These are phyloP conservation scores for Volvox reticuliferus DNA, from an alignment of 139 green algal genomes.

Conservation along the genomic window DNA sequence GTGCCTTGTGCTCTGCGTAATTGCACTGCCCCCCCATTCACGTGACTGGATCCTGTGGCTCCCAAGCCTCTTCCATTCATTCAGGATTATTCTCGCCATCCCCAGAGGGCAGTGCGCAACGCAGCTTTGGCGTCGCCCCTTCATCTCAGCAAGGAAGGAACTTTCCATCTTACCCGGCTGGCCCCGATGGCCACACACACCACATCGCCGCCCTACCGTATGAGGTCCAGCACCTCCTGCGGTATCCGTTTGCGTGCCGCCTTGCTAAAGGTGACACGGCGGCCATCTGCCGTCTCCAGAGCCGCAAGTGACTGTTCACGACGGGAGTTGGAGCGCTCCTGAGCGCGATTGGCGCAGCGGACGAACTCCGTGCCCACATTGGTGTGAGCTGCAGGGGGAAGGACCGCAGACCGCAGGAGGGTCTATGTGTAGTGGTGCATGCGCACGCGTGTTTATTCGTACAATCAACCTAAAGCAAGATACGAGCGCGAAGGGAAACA, in stretches of 20 bases:
- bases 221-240: constrained; percentile 51
- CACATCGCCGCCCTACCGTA: constrained; percentile 42
- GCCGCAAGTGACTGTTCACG: constrained; percentile 57
- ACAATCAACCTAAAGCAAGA: no score
- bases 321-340: constrained; percentile 47
- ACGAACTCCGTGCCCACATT: constrained; percentile 58
- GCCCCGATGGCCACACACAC: not conserved
- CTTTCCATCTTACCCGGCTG: not conserved
- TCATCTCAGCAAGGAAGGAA: no score
- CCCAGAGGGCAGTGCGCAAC: not conserved
- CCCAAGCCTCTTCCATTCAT: not conserved
- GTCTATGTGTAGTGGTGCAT: no score
- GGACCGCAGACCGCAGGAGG: not conserved
- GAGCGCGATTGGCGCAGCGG: constrained; percentile 59
- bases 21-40: no score
- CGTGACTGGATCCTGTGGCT: no score
- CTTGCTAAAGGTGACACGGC: constrained; percentile 57
- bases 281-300: constrained; percentile 54
- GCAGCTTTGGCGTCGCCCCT: no score
- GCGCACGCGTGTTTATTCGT: no score
- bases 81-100: not conserved
- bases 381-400: constrained; percentile 1
- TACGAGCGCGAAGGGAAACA: no score
- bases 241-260: constrained; percentile 60
- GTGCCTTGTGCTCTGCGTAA: no score